Conservation (phyloP, 2,329 filamentous ascomycete species). For the Fusarium zealandicum region DNA sequence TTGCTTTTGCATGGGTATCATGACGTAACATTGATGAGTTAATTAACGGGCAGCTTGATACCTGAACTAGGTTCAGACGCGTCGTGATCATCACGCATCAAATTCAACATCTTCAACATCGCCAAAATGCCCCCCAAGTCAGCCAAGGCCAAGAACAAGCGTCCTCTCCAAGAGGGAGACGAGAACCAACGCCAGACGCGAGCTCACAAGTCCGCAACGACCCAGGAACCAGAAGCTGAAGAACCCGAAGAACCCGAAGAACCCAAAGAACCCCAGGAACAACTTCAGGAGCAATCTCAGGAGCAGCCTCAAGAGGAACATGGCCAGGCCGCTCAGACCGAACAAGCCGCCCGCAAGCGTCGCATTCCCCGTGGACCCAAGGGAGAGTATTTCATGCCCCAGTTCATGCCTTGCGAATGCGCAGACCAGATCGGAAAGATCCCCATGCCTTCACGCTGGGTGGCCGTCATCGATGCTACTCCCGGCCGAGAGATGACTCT, state of each 20-base stretch:
- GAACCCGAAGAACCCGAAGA: too few species aligned
- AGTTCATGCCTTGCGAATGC: slow-evolving; percentile 25
- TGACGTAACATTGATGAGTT: too few species aligned
- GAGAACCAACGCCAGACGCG: neutral
- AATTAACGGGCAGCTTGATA: too few species aligned
- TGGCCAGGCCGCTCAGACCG: neutral
- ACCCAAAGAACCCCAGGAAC: too few species aligned
- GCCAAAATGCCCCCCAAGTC: slow-evolving; percentile 14
- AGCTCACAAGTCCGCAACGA: slow-evolving; percentile 9
- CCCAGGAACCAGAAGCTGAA: neutral
- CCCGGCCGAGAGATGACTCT: slow-evolving; percentile 28
- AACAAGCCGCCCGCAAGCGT: neutral
- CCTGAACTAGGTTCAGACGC: neutral
- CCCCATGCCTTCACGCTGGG: slow-evolving; percentile 21
- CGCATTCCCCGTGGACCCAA: slow-evolving; percentile 20
- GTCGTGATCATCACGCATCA: neutral
- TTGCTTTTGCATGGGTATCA: too few species aligned
- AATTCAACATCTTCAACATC: neutral
- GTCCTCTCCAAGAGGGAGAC: neutral
- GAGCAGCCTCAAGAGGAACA: neutral
- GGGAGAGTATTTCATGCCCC: slow-evolving; percentile 25
- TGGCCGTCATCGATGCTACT: slow-evolving; percentile 24
- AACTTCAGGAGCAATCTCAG: neutral
- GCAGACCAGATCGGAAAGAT: slow-evolving; percentile 11
- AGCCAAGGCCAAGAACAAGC: slow-evolving; percentile 1